These are phyloP conservation scores for Suillus fuscotomentosus DNA, from an alignment of 768 basidiomycete species.

Conservation along the genomic window DNA sequence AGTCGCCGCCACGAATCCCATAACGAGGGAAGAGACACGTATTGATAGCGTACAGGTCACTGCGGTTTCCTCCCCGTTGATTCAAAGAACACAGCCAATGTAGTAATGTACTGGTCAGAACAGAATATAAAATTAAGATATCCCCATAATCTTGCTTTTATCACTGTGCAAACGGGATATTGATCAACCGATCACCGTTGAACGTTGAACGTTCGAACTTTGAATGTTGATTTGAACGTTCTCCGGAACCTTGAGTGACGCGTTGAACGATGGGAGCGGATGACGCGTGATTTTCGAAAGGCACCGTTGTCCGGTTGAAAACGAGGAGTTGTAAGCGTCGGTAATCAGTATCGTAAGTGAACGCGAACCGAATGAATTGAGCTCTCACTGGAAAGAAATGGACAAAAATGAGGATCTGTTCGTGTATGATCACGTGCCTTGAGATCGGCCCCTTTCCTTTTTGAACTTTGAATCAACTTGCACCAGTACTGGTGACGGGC, in stretches of 20 bases:
- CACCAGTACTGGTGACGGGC: no score
- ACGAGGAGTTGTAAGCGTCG: neutral
- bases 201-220: no score
- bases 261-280: neutral
- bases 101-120: neutral
- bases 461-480: no score
- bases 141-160: neutral
- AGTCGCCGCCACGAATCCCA: constrained; percentile 16
- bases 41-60: constrained; percentile 20
- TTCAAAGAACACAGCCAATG: constrained; percentile 12
- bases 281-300: neutral
- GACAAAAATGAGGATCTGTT: no score
- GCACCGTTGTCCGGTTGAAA: neutral
- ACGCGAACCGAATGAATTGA: constrained; percentile 5
- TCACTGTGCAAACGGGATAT: neutral
- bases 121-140: neutral
- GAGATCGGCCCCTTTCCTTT: no score
- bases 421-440: no score
- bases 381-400: neutral
- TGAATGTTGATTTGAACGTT: no score
- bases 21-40: constrained; percentile 21
- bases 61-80: constrained; percentile 16
- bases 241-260: no score
- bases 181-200: neutral
- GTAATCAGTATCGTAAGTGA: neutral